These are phyloP conservation scores for Trichophyton rubrum DNA, from an alignment of 2,329 filamentous ascomycete species.

Conservation along the genomic window DNA sequence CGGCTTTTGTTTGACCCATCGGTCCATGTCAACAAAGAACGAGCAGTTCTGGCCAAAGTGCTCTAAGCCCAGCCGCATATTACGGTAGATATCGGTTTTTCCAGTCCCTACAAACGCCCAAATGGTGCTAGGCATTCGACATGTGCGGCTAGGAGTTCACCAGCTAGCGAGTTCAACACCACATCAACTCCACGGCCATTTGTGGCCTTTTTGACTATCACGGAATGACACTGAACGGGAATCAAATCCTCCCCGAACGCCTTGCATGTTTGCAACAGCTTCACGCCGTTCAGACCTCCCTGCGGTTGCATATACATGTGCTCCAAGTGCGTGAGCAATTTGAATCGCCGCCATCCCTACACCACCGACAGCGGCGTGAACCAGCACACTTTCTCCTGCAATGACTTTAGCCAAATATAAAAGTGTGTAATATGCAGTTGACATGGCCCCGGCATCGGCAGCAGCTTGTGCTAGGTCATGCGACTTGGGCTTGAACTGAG, in stretches of 20 bases:
- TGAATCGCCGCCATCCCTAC: no score
- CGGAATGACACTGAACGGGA: constrained; percentile 9
- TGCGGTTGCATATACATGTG: not conserved
- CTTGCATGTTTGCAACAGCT: no score
- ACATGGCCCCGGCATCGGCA: no score
- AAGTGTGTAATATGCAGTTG: no score
- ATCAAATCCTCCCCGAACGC: not conserved
- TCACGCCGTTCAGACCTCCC: not conserved
- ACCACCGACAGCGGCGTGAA: no score
- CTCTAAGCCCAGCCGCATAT: constrained; percentile 5
- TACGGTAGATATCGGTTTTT: constrained; percentile 6
- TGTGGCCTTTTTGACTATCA: constrained; percentile 9
- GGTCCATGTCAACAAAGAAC: not conserved
- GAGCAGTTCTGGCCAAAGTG: constrained; percentile 3
- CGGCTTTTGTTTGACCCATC: not conserved
- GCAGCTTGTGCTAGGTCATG: no score
- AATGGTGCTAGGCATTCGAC: constrained; percentile 10
- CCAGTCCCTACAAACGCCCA: constrained; percentile 14
- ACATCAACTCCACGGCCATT: constrained; percentile 11
- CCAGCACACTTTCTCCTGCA: no score
- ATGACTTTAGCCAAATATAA: no score
- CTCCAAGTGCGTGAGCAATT: no score
- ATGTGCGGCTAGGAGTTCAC: constrained; percentile 7
- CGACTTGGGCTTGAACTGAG: no score
- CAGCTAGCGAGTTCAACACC: constrained; percentile 13